A percentile compares a stretch with the other conserved stretches of the same genome.
These are phyloP conservation scores for Lyophyllum decastes DNA, from an alignment of 768 basidiomycete genomes.

Conservation along the genomic window DNA sequence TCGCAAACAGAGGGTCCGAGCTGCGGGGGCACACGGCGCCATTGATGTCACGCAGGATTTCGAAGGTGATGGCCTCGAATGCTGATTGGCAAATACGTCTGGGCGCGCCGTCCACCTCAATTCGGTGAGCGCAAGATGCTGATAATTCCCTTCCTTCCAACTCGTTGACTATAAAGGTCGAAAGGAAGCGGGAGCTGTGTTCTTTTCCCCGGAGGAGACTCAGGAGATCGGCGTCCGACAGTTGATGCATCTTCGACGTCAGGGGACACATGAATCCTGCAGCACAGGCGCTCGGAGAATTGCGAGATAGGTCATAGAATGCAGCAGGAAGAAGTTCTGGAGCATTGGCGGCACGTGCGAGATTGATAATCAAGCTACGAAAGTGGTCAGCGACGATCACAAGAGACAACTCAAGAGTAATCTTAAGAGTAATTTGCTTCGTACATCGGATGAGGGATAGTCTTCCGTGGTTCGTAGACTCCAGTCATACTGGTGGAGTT, in stretches of 20 bases:
- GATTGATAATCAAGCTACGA: slow-evolving; percentile 62
- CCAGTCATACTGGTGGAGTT: slow-evolving; percentile 50
- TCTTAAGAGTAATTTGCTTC: slow-evolving; percentile 23
- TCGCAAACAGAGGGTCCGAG: slow-evolving; percentile 71
- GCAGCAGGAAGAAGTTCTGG: slow-evolving; percentile 69
- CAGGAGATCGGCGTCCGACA: slow-evolving; percentile 57
- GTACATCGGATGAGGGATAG: slow-evolving; percentile 70
- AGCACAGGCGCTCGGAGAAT: slow-evolving; percentile 60
- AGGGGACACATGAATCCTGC: slow-evolving; percentile 45
- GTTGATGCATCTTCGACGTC: slow-evolving; percentile 36
- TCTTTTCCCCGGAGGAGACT: slow-evolving; percentile 69
- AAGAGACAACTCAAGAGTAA: neutral
- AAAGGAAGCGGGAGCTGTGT: slow-evolving; percentile 71
- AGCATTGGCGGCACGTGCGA: slow-evolving; percentile 58
- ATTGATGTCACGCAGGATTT: slow-evolving; percentile 73
- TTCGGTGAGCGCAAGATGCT: slow-evolving; percentile 47
- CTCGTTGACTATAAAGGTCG: slow-evolving; percentile 75
- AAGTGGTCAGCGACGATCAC: slow-evolving; percentile 9
- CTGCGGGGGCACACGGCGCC: slow-evolving; percentile 65
- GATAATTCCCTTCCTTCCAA: slow-evolving; percentile 66
- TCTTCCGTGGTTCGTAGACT: slow-evolving; percentile 54
- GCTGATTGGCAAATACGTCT: slow-evolving; percentile 66
- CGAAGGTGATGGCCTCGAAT: slow-evolving; percentile 74
- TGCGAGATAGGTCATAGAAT: slow-evolving; percentile 80
- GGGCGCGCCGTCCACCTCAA: slow-evolving; percentile 42